A percentile compares a stretch with the other conserved stretches of the same genome.
These are phyloP conservation scores for Luvunga scandens DNA, from an alignment of 345 rosid genomes.

Conservation along the genomic window DNA sequence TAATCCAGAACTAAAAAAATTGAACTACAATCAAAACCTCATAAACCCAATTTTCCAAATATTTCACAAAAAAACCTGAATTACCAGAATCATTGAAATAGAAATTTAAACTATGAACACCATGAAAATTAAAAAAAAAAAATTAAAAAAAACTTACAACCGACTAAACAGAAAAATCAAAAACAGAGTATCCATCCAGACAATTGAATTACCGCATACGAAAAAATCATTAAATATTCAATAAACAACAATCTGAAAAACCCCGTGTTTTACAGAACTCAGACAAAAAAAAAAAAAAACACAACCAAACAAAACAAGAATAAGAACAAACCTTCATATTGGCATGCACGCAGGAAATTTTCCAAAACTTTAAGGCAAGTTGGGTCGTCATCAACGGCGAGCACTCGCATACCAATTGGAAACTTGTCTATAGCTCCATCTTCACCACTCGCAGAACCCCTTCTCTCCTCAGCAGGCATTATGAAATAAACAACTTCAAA, in stretches of 20 bases:
- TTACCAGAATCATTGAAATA: not conserved
- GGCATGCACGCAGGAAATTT: conserved; percentile 54
- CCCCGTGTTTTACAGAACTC: not conserved
- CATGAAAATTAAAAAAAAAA: not conserved
- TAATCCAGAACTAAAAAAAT: not conserved
- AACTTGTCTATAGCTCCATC: conserved; percentile 34
- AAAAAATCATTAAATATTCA: not conserved
- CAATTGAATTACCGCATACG: not conserved
- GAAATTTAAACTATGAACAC: not conserved
- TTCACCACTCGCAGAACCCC: conserved; percentile 19
- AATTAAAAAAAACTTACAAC: not conserved
- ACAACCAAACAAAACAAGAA: not conserved
- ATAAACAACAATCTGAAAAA: not conserved
- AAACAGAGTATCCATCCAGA: not conserved
- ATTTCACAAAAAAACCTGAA: not conserved
- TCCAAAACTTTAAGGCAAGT: conserved; percentile 58
- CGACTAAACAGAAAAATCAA: not conserved
- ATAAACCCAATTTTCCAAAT: not conserved
- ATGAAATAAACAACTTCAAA: conserved; percentile 11
- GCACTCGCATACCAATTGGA: conserved; percentile 60
- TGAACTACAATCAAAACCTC: not conserved
- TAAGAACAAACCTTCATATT: conserved; percentile 52
- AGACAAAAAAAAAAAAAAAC: not conserved
- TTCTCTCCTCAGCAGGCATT: conserved; percentile 40
- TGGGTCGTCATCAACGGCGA: conserved; percentile 73